A percentile compares a stretch with the other conserved stretches of the same genome.
Evolutionary conservation across 306 rosid species (phyloP).

Genomic region (Trichosanthes cucumerina): DNA sequence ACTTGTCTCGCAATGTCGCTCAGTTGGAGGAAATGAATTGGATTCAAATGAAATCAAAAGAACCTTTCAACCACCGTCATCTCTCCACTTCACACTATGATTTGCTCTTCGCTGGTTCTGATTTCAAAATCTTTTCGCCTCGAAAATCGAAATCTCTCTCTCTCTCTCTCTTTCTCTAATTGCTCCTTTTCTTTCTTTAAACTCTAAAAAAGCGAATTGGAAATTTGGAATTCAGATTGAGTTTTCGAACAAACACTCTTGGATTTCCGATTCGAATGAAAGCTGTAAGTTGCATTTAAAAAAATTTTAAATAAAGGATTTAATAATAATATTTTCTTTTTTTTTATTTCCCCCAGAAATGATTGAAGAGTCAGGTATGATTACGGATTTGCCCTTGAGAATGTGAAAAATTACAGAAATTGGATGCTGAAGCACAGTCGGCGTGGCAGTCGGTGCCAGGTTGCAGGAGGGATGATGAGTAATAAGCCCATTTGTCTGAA

Average conservation of each 20-base stretch:
- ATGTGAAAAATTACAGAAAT: neutral
- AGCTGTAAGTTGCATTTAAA: neutral
- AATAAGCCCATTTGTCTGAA: neutral
- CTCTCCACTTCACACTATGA: constrained; percentile 6
- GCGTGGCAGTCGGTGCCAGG: constrained; percentile 9
- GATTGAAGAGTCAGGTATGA: neutral
- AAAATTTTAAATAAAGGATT: neutral
- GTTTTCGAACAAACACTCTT: neutral
- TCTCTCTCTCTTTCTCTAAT: neutral
- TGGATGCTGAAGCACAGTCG: neutral
- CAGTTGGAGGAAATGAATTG: neutral
- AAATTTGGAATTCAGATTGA: neutral
- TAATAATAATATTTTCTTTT: neutral
- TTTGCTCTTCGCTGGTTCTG: neutral
- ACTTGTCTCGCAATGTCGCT: neutral
- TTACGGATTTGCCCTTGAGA: neutral
- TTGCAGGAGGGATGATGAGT: neutral
- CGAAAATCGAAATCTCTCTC: neutral
- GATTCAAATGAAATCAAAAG: constrained; percentile 5
- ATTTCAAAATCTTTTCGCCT: neutral
- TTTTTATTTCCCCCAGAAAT: neutral
- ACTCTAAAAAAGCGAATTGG: neutral
- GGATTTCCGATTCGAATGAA: neutral
- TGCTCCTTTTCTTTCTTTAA: neutral
- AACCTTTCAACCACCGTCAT: neutral